Evolutionary conservation across 495 filamentous ascomycete species (phyloP), one percentile per base, ranked within the genome.

Genomic region (Echria macrotheca): DNA sequence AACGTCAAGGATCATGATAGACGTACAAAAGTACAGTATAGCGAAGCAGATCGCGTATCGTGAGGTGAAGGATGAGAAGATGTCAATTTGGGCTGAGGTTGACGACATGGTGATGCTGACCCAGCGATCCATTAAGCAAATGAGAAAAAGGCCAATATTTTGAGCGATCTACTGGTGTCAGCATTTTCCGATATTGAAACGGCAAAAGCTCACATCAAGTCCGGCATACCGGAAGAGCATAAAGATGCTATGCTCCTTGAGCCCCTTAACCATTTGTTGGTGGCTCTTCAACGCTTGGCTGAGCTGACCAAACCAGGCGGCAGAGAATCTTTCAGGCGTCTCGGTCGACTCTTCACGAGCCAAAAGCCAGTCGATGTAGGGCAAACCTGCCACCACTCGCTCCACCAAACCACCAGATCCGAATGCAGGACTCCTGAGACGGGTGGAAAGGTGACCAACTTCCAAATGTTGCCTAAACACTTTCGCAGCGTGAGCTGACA

Each of bases 181-280:
- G 51, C 18, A 15, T 23, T 22, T 10, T 4, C 18, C 1, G 3
- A n/a, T 8, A 24, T 4, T 2, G 29, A 2, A 37, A 9, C 2
- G 1, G 4, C 14, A n/a, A 7, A 3, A 3, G 21, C 43, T 37
- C 41, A 48, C 49, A 36, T 65, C 59, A 17, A 50, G 52, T 6
- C 49, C 42, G 14, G 57, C 47, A 23, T 57, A 50, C 2, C 61
- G 61, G 31, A 57, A 65, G 4, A 65, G 53, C 50, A 63, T 49
- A n/a, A 63, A 60, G 7, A 56, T 49, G 52, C 49, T 65, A 40
- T 65, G 61, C 38, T 65, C 61, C 36, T 65, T 65, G 35, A 65
- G 36, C 5, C 59, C 61, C 25, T 59, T 56, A 4, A 37, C 39
- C 57, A 63, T 57, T 40, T 57, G 52, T 35, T 53, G 50, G 10